Evolutionary conservation across 805 yeast species (phyloP).

Genomic region (Wickerhamomyces bisporus): DNA sequence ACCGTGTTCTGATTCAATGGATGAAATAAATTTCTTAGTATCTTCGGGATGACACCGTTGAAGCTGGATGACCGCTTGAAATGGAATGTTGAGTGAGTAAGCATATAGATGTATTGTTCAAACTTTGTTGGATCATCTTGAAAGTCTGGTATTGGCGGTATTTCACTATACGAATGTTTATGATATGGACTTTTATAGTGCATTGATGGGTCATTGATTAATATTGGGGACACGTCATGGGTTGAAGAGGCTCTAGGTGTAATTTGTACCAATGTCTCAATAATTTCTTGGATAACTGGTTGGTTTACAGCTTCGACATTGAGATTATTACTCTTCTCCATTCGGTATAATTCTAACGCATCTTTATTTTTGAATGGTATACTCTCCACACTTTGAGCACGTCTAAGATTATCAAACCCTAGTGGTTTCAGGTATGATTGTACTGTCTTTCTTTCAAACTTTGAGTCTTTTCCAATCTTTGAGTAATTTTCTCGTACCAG

Average conservation of each 20-base stretch:
- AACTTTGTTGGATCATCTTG: slow-evolving; percentile 20
- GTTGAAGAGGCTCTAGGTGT: slow-evolving; percentile 18
- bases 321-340: background rate
- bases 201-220: slow-evolving; percentile 2
- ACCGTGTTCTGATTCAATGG: slow-evolving; percentile 31
- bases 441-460: slow-evolving; percentile 22
- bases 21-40: slow-evolving; percentile 35
- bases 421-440: slow-evolving; percentile 26
- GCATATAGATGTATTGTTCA: slow-evolving; percentile 28
- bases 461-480: slow-evolving; percentile 27
- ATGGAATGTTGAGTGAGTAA: slow-evolving; percentile 34
- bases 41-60: slow-evolving; percentile 33
- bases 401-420: slow-evolving; percentile 19
- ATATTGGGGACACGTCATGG: slow-evolving; percentile 11
- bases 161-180: slow-evolving; percentile 23
- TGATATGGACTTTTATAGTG: slow-evolving; percentile 8
- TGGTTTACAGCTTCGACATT: slow-evolving; percentile 12
- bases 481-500: slow-evolving; percentile 8
- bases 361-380: slow-evolving; percentile 11
- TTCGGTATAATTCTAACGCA: slow-evolving; percentile 11
- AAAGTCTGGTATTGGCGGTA: slow-evolving; percentile 33
- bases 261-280: slow-evolving; percentile 20
- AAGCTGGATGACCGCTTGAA: slow-evolving; percentile 30
- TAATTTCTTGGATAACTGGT: slow-evolving; percentile 15
- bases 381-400: slow-evolving; percentile 18